Evolutionary conservation across 2,329 filamentous ascomycete species (phyloP).

Genomic region (Fusarium verticillioides): DNA sequence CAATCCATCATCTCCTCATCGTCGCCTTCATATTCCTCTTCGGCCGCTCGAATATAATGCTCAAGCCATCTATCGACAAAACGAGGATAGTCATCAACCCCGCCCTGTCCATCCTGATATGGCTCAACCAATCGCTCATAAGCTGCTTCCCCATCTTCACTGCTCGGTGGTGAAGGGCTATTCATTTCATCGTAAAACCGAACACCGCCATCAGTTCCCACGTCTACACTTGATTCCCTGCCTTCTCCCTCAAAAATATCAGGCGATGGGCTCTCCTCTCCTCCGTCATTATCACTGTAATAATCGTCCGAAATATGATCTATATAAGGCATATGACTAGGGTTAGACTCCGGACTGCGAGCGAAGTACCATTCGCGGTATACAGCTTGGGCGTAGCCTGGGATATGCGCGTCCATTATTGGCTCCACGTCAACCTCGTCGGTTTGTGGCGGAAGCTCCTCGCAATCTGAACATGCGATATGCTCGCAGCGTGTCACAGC

Average conservation of each 20-base stretch:
- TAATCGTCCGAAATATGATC: not conserved
- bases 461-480: conserved; percentile 1
- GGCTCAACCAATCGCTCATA: not conserved
- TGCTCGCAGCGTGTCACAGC: conserved; percentile 4
- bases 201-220: not conserved
- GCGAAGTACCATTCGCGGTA: not conserved
- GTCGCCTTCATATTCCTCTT: not conserved
- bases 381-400: not conserved
- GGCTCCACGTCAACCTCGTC: too few relatives aligned
- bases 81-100: not conserved
- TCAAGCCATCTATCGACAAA: not conserved
- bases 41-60: not conserved
- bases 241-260: too few relatives aligned
- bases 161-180: not conserved
- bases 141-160: conserved; percentile 2
- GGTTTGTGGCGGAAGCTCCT: not conserved
- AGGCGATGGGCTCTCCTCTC: not conserved
- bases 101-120: not conserved
- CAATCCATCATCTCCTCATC: not conserved
- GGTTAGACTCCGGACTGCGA: not conserved
- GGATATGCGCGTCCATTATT: not conserved
- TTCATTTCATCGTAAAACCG: not conserved
- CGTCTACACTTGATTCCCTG: not conserved
- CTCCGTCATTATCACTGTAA: too few relatives aligned
- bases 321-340: not conserved